Percentiles rank a stretch among this genome's conserved stretches.
These are phyloP conservation scores for Salisapilia sapeloensis DNA, from an alignment of 352 stramenopile genomes.

Conservation along the genomic window DNA sequence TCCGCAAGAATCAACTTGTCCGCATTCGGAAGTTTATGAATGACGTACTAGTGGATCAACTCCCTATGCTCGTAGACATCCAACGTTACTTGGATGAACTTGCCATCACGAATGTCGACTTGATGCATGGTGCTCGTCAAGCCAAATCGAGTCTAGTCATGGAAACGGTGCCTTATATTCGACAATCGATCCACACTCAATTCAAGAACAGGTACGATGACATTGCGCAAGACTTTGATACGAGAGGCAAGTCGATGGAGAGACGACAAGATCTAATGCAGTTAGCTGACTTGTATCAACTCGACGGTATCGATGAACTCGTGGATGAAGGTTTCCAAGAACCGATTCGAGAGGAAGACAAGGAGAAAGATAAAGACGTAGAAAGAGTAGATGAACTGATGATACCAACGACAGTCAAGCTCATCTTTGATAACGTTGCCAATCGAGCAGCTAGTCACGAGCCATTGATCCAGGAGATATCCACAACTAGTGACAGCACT, in stretches of 20 bases:
- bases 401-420: slow-evolving; percentile 11
- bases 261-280: slow-evolving; percentile 42
- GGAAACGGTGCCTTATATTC: slow-evolving; percentile 58
- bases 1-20: slow-evolving; percentile 86
- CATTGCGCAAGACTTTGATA: slow-evolving; percentile 32
- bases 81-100: slow-evolving; percentile 93
- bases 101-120: slow-evolving; percentile 76
- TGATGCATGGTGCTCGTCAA: slow-evolving; percentile 1
- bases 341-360: slow-evolving; percentile 1
- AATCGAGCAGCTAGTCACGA: slow-evolving; percentile 10
- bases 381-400: slow-evolving; percentile 4
- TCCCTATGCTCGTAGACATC: slow-evolving; percentile 88
- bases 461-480: slow-evolving; percentile 44
- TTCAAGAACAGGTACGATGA: slow-evolving; percentile 16
- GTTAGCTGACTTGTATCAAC: slow-evolving; percentile 59
- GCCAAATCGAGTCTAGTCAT: slow-evolving; percentile 46
- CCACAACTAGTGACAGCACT: neutral
- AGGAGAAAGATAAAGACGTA: slow-evolving; percentile 3
- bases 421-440: slow-evolving; percentile 22
- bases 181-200: slow-evolving; percentile 23
- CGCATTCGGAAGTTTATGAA: slow-evolving; percentile 91
- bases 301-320: slow-evolving; percentile 64
- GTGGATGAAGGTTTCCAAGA: slow-evolving; percentile 15
- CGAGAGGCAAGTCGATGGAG: slow-evolving; percentile 15
- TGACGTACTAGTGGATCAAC: slow-evolving; percentile 87